Evolutionary conservation across 108 stramenopile genomes (phyloP), one percentile per base, ranked within the genome.

Genomic region (Epithemia pelagica): DNA sequence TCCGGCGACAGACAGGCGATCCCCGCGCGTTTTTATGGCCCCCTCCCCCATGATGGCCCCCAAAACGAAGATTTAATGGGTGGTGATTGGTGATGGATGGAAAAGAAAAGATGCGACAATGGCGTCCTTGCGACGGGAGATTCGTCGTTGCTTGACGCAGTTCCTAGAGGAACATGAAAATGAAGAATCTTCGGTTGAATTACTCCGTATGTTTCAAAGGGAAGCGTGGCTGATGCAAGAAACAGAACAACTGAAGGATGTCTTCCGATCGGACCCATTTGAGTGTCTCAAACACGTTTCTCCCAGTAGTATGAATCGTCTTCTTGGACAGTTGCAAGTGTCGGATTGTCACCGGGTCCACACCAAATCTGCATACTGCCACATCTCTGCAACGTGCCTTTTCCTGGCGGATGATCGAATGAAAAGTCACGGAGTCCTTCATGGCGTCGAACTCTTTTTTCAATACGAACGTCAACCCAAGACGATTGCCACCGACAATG

Each of bases 151-250:
- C 37, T 46, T 46, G 37, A 46, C 5, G 5, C 37, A 46, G 37
- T 46, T 46, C 15, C 15, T 46, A 15, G 37, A 46, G 37, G 37
- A 46, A 15, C 37, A 46, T 15, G 37, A 46, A 46, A 46, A 46
- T 46, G 37, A 46, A 46, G 37, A 76, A 26, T 46, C 33, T 26
- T 28, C 62, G 19, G 66, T 25, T 21, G 89, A 90, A 71, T 82
- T 90, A 21, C 77, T 78, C n/a, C 84, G 89, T 28, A 60, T 77
- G 0, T 68, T 90, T 52, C 74, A 80, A 51, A 81, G 84, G 62
- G 82, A 84, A 66, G 76, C 90, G 5, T 30, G 52, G 24, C 61
- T 91, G 54, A 54, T 86, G 54, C 66, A 75, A 28, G 87, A 91
- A 65, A 71, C 74, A 2, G 69, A 88, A 64, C 37, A 59, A 20